Evolutionary conservation across 2,329 filamentous ascomycete genomes (phyloP).

Genomic region (Ophiostoma tasmaniense): DNA sequence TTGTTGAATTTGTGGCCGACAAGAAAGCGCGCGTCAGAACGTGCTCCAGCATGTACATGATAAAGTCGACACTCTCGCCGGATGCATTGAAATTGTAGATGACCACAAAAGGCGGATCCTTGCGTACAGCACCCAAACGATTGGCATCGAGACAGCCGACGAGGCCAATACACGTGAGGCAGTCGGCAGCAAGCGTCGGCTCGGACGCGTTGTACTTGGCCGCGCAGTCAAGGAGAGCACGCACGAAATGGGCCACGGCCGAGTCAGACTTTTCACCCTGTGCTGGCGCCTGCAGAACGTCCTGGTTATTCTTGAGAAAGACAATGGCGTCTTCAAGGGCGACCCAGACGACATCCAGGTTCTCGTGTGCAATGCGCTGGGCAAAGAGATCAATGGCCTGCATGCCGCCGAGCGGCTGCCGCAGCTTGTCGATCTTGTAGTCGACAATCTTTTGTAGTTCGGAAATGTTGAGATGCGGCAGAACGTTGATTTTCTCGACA

Average conservation of each 20-base stretch:
- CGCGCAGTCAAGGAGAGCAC: constrained; percentile 76
- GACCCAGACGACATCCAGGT: constrained; percentile 73
- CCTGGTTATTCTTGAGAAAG: constrained; percentile 66
- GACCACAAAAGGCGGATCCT: constrained; percentile 76
- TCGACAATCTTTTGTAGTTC: constrained; percentile 58
- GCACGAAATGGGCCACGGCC: constrained; percentile 61
- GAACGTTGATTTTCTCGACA: constrained; percentile 57
- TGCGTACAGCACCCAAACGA: constrained; percentile 68
- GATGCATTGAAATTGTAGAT: constrained; percentile 74
- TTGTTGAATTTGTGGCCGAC: constrained; percentile 75
- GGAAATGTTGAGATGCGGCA: constrained; percentile 72
- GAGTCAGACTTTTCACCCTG: constrained; percentile 76
- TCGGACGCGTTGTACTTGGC: constrained; percentile 67
- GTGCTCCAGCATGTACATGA: constrained; percentile 74
- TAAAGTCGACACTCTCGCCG: constrained; percentile 76
- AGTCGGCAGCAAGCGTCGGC: constrained; percentile 59
- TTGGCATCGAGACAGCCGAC: constrained; percentile 91
- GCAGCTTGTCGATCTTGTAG: constrained; percentile 54
- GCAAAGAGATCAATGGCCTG: constrained; percentile 64
- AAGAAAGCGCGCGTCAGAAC: constrained; percentile 87
- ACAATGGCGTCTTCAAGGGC: constrained; percentile 67
- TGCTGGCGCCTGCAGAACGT: constrained; percentile 68
- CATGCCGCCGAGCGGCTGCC: constrained; percentile 55
- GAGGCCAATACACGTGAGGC: constrained; percentile 74
- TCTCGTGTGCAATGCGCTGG: constrained; percentile 70